A percentile compares a stretch with the other conserved stretches of the same genome.
Evolutionary conservation across 805 yeast genomes (phyloP).

Genomic region (Saccharomyces mikatae): DNA sequence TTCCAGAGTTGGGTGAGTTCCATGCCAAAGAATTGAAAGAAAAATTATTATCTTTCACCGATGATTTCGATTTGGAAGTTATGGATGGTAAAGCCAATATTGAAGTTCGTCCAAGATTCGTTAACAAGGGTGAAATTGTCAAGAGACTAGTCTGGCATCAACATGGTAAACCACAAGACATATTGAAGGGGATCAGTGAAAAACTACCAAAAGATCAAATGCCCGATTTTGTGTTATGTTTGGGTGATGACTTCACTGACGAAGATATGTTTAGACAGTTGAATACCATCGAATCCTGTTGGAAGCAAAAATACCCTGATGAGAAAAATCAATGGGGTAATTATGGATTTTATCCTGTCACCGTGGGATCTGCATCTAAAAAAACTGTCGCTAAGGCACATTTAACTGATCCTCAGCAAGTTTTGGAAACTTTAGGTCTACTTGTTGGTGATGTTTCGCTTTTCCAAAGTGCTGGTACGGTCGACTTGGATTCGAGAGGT

Average conservation of each 20-base stretch:
- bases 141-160: conserved; percentile 60
- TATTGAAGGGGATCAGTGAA: conserved; percentile 29
- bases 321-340: conserved; percentile 40
- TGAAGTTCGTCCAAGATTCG: conserved; percentile 92
- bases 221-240: conserved; percentile 81
- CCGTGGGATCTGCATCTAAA: conserved; percentile 89
- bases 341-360: conserved; percentile 72
- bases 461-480: conserved; percentile 71
- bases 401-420: conserved; percentile 74
- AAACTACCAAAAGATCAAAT: conserved; percentile 36
- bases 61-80: conserved; percentile 77
- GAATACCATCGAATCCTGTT: conserved; percentile 47
- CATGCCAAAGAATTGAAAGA: conserved; percentile 71
- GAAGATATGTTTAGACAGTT: conserved; percentile 93
- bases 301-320: conserved; percentile 30
- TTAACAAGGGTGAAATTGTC: conserved; percentile 95
- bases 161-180: conserved; percentile 49
- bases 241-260: conserved; percentile 95
- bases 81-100: conserved; percentile 96
- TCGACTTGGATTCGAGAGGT: conserved; percentile 70
- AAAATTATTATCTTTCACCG: conserved; percentile 53
- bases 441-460: conserved; percentile 71
- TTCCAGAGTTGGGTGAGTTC: conserved; percentile 84
- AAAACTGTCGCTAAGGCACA: conserved; percentile 80
- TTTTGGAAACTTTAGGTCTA: conserved; percentile 73